These are phyloP conservation scores for Amborella trichopoda DNA, from an alignment of 164 flowering plant genomes.

Conservation along the genomic window DNA sequence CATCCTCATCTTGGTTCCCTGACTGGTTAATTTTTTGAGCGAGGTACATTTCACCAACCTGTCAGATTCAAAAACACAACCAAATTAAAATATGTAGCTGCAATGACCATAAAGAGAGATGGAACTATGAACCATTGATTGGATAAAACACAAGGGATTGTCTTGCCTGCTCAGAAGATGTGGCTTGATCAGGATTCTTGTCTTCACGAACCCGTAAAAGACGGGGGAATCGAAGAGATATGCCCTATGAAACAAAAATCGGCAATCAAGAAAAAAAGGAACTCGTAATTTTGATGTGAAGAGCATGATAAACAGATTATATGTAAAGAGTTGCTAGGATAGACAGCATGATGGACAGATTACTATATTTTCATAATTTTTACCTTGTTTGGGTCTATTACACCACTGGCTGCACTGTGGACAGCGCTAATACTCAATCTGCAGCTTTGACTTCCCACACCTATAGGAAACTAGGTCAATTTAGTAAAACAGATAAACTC, in stretches of 20 bases:
- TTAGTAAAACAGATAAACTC: no score
- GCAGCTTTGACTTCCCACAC: slow-evolving; percentile 99
- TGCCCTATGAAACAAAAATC: slow-evolving; percentile 61
- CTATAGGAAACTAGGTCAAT: no score
- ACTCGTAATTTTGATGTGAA: no score
- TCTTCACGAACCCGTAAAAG: slow-evolving; percentile 72
- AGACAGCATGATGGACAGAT: no score
- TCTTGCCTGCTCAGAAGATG: slow-evolving; percentile 69
- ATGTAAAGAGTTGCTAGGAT: no score
- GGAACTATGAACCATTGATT: neutral
- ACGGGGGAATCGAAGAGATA: slow-evolving; percentile 91
- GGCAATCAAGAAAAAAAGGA: no score
- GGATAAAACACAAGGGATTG: neutral
- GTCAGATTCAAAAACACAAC: slow-evolving; percentile 8
- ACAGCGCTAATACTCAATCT: slow-evolving; percentile 93
- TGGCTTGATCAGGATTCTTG: slow-evolving; percentile 84
- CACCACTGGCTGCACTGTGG: slow-evolving; percentile 74
- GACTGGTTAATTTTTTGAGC: slow-evolving; percentile 53
- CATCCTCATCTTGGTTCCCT: slow-evolving; percentile 42
- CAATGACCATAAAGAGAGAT: neutral
- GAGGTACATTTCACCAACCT: slow-evolving; percentile 87
- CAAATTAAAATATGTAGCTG: neutral
- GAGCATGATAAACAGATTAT: no score
- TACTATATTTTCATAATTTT: no score
- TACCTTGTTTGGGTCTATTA: slow-evolving; percentile 78